A percentile compares a stretch with the other conserved stretches of the same genome.
Evolutionary conservation across 306 rosid species (phyloP).

Genomic region (Echinosophora koreensis): DNA sequence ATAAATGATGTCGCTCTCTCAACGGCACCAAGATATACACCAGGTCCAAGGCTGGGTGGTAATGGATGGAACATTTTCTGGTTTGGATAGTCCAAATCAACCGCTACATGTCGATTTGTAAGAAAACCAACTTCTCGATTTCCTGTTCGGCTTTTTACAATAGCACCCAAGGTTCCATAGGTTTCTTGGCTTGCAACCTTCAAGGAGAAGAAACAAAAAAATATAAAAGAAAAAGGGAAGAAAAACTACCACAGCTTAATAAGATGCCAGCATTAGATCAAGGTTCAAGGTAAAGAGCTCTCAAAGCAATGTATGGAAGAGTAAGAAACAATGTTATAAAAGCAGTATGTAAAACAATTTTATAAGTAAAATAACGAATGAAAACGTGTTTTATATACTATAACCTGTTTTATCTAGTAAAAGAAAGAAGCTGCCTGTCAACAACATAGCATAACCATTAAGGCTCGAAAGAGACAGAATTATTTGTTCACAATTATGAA

Average conservation of each 20-base stretch:
- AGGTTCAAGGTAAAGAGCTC: constrained; percentile 21
- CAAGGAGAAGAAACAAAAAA: constrained; percentile 50
- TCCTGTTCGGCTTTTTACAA: constrained; percentile 95
- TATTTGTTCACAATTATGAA: not conserved
- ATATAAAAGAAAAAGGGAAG: constrained; percentile 9
- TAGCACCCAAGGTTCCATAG: constrained; percentile 97
- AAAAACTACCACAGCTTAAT: constrained; percentile 23
- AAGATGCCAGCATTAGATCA: constrained; percentile 46
- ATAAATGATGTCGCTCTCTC: constrained; percentile 99
- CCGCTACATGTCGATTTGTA: constrained; percentile 98
- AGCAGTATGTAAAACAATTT: constrained; percentile 27
- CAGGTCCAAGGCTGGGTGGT: constrained; percentile 99
- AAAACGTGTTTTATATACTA: constrained; percentile 13
- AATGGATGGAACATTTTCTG: constrained; percentile 99
- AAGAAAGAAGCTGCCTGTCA: constrained; percentile 9
- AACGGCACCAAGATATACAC: constrained; percentile 98
- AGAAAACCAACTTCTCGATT: constrained; percentile 91
- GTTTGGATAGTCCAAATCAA: constrained; percentile 95
- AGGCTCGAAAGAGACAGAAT: constrained; percentile 7
- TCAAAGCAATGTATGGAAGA: constrained; percentile 25
- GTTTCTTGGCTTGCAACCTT: constrained; percentile 99
- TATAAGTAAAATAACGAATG: constrained; percentile 1
- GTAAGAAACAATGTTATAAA: constrained; percentile 15
- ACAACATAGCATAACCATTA: not conserved
- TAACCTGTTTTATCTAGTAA: constrained; percentile 4